phyloP scores from a whole-genome alignment of 495 filamentous ascomycete genomes.

The Oidiodendron maius region DNA sequence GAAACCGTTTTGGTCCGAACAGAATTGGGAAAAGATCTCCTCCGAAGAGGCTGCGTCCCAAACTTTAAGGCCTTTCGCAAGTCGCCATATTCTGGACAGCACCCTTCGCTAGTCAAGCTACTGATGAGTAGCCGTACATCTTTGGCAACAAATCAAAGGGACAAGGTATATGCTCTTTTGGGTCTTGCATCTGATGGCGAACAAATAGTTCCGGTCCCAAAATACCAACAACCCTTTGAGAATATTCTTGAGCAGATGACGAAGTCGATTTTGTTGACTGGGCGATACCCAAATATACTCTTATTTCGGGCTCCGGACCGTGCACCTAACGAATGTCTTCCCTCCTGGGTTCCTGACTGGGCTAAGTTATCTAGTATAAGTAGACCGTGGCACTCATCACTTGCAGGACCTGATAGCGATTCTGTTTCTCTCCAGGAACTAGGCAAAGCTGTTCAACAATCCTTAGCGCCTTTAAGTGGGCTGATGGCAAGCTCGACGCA shows the following conservation, averaged over 20 bases:
- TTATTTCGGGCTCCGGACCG: constrained; percentile 2
- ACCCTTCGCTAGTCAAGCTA: background rate
- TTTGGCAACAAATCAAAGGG: constrained; percentile 4
- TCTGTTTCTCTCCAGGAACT: background rate
- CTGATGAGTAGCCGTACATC: constrained; percentile 5
- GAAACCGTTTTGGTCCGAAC: constrained; percentile 1
- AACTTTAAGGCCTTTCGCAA: constrained; percentile 2
- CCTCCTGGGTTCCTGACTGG: constrained; percentile 10
- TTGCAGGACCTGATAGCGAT: background rate
- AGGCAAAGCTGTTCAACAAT: background rate
- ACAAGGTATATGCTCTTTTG: constrained; percentile 5
- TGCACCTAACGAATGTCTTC: constrained; percentile 3
- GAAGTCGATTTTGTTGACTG: background rate
- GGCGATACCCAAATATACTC: constrained; percentile 4
- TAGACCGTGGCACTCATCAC: constrained; percentile 2
- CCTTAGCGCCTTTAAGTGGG: background rate
- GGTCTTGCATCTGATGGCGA: constrained; percentile 1
- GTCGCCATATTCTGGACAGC: background rate
- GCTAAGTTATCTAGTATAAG: background rate
- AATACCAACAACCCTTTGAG: constrained; percentile 2
- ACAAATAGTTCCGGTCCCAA: constrained; percentile 1
- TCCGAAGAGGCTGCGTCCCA: constrained; percentile 2
- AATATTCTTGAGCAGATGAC: constrained; percentile 3
- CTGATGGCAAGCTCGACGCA: background rate
- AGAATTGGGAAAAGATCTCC: background rate